These are phyloP conservation scores for Leccinum sublutescens DNA, from an alignment of 768 basidiomycete species.

Conservation along the genomic window DNA sequence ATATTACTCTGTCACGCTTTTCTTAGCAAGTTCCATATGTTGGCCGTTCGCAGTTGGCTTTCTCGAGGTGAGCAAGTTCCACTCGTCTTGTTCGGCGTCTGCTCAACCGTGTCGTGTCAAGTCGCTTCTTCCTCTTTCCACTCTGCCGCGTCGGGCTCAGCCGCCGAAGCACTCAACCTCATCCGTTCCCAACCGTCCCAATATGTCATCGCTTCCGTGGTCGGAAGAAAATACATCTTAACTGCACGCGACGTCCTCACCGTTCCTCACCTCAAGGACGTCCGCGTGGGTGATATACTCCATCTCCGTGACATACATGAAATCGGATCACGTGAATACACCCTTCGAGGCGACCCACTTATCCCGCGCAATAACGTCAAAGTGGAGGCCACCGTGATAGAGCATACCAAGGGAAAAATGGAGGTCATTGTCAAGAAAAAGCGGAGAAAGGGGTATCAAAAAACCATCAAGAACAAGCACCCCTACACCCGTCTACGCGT, in stretches of 20 bases:
- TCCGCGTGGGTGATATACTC: slow-evolving; percentile 82
- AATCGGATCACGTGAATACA: slow-evolving; percentile 93
- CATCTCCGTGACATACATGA: slow-evolving; percentile 86
- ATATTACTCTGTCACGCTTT: not conserved
- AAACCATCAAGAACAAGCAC: slow-evolving; percentile 91
- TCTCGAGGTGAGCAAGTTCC: slow-evolving; percentile 16
- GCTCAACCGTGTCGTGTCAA: slow-evolving; percentile 15
- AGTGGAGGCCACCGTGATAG: slow-evolving; percentile 89
- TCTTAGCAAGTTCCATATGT: not conserved
- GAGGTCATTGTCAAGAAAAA: slow-evolving; percentile 95
- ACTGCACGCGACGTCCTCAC: slow-evolving; percentile 91
- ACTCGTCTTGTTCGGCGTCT: not conserved
- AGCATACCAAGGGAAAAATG: slow-evolving; percentile 95
- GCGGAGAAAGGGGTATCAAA: slow-evolving; percentile 96
- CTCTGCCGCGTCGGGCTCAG: slow-evolving; percentile 37
- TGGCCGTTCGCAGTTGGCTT: slow-evolving; percentile 23
- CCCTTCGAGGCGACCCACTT: slow-evolving; percentile 74
- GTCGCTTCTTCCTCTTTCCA: slow-evolving; percentile 31
- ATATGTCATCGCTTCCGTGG: slow-evolving; percentile 88
- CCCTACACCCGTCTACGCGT: slow-evolving; percentile 94
- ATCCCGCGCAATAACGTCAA: slow-evolving; percentile 65
- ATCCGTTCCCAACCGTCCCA: slow-evolving; percentile 90
- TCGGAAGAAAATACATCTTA: slow-evolving; percentile 85
- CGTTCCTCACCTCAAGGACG: slow-evolving; percentile 84
- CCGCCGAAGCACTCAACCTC: slow-evolving; percentile 68